Conservation (phyloP, 805 yeast genomes). For the Diddensiella caesifluorescens region DNA sequence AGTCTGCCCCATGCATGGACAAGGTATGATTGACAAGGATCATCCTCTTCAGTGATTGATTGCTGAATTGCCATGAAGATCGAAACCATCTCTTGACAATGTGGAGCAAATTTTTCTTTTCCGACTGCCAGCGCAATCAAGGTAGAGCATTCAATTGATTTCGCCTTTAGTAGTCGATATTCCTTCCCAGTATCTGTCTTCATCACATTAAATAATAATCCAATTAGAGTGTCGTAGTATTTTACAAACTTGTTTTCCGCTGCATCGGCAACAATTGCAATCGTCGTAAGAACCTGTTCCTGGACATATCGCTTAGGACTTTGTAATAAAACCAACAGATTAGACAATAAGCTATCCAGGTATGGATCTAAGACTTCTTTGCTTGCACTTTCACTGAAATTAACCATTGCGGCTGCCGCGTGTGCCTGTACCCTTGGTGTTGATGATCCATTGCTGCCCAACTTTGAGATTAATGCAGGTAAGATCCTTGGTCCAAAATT, state of each 20-base stretch:
- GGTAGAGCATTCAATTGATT: slow-evolving; percentile 93
- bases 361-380: slow-evolving; percentile 89
- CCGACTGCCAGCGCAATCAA: slow-evolving; percentile 94
- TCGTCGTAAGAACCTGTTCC: slow-evolving; percentile 94
- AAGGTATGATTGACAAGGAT: slow-evolving; percentile 78
- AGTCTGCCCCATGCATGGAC: slow-evolving; percentile 96
- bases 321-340: slow-evolving; percentile 69
- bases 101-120: slow-evolving; percentile 74
- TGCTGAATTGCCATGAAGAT: slow-evolving; percentile 67
- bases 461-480: slow-evolving; percentile 82
- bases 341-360: slow-evolving; percentile 70
- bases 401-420: slow-evolving; percentile 97
- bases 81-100: slow-evolving; percentile 66
- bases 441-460: slow-evolving; percentile 60
- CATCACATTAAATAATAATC: slow-evolving; percentile 72
- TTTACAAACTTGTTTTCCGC: slow-evolving; percentile 83
- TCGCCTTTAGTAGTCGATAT: slow-evolving; percentile 76
- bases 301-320: slow-evolving; percentile 90
- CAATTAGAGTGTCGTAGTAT: slow-evolving; percentile 94
- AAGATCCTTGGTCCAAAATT: slow-evolving; percentile 72
- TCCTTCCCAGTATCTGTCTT: slow-evolving; percentile 73
- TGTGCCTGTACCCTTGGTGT: slow-evolving; percentile 91
- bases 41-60: slow-evolving; percentile 52
- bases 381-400: slow-evolving; percentile 87
- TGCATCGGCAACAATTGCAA: slow-evolving; percentile 95